Conservation (phyloP, 352 stramenopile species). For the Nothophytophthora sp. region DNA sequence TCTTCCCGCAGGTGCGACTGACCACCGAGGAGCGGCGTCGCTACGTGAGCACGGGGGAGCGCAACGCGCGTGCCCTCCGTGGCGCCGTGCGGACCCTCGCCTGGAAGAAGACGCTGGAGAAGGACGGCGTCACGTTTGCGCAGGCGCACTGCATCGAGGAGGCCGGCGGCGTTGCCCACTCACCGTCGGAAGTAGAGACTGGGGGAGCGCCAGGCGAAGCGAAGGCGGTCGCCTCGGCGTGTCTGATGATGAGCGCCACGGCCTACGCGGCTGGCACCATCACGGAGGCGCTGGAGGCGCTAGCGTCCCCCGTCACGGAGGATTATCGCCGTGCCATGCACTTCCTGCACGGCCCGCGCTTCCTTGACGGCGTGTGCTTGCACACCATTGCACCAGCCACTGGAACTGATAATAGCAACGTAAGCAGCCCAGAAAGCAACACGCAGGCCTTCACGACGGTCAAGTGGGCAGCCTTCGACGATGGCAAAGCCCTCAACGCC, state of each 20-base stretch:
- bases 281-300: constrained; percentile 62
- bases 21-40: constrained; percentile 40
- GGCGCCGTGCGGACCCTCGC: constrained; percentile 46
- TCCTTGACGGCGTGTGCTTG: constrained; percentile 63
- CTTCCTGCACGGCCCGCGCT: constrained; percentile 57
- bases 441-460: constrained; percentile 60
- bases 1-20: constrained; percentile 65
- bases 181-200: constrained; percentile 1
- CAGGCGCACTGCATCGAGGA: constrained; percentile 69
- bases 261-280: constrained; percentile 56
- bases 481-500: constrained; percentile 33
- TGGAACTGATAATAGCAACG: not conserved
- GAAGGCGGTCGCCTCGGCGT: constrained; percentile 27
- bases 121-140: constrained; percentile 57
- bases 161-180: not conserved
- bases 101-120: constrained; percentile 60
- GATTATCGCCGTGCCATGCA: constrained; percentile 70
- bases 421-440: constrained; percentile 11
- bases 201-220: constrained; percentile 8
- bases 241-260: constrained; percentile 64
- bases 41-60: constrained; percentile 48
- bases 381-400: constrained; percentile 40
- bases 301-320: constrained; percentile 63
- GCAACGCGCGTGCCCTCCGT: constrained; percentile 39
- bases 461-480: constrained; percentile 78